Evolutionary conservation across 495 filamentous ascomycete species (phyloP), one percentile per base, ranked within the genome.

Genomic region (Podospora tetraspora): DNA sequence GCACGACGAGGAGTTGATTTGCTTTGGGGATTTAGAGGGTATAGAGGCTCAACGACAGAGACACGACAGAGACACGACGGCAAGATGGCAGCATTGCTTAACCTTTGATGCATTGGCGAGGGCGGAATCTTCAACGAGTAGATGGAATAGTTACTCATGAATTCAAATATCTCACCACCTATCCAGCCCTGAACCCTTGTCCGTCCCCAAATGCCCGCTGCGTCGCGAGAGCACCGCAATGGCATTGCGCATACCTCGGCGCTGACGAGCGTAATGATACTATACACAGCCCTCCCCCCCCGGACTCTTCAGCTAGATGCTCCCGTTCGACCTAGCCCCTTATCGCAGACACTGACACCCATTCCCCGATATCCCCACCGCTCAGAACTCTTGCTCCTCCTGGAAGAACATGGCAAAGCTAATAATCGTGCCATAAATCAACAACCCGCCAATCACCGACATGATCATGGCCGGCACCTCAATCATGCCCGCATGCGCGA

Each of bases 371-470:
- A 2, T 52, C 21, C 2, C 52, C 52, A 16, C 30, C 56, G 9
- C 52, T 68, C 76, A 86, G 63, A 86, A 99, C 71, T 97, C 95
- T 70, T 94, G 87, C 81, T 97, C 92, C 77, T 97, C 93, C 78
- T 93, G 89, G 85, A 99, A 99, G 82, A 98, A 98, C 92, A 96
- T 92, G 56, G 87, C 89, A 80, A 99, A 99, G 78, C 89, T 93
- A 77, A 98, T 95, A 76, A 99, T 97, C 16, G 95, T 99, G 37
- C 92, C 93, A 78, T 99, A 99, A 72, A 98, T 98, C 77, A 99
- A 78, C 57, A 97, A 79, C 58, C 95, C 95, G 23, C 95, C 95
- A 62, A 95, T 79, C 71, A 98, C 91, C 30, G 89, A 94, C 95
- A 99, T 98, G 77, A 91, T 80, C 92, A 97, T 97, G 32, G 95